Evolutionary conservation across 768 basidiomycete genomes (phyloP).

Genomic region (Favolaschia claudopus): DNA sequence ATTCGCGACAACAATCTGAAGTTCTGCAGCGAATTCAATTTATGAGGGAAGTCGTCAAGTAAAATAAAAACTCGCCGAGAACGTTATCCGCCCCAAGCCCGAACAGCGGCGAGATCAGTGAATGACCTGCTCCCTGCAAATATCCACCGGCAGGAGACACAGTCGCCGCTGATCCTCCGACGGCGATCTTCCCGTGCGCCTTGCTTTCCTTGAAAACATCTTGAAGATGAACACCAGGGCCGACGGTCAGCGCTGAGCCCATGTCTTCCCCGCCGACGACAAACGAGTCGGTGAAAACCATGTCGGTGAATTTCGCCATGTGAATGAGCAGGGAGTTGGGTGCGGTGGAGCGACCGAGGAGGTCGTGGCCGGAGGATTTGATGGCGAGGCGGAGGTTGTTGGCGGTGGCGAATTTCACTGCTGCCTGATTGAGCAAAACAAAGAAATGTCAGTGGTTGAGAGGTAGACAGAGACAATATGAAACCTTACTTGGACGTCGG

Average conservation of each 20-base stretch:
- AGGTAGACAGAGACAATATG: background rate
- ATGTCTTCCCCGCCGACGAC: constrained; percentile 19
- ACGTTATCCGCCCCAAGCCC: constrained; percentile 34
- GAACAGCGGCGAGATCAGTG: constrained; percentile 32
- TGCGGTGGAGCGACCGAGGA: constrained; percentile 44
- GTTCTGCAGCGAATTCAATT: background rate
- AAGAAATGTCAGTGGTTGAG: background rate
- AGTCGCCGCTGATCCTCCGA: constrained; percentile 36
- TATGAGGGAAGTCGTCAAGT: background rate
- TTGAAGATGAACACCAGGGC: constrained; percentile 34
- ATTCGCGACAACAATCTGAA: background rate
- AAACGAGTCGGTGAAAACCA: constrained; percentile 31
- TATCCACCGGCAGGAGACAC: constrained; percentile 40
- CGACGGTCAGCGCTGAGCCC: constrained; percentile 38
- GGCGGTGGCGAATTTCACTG: constrained; percentile 36
- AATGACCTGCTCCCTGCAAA: constrained; percentile 43
- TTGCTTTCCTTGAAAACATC: constrained; percentile 31
- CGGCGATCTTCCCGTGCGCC: constrained; percentile 29
- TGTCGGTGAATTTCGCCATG: constrained; percentile 37
- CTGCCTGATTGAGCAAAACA: constrained; percentile 25
- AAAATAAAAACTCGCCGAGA: constrained; percentile 12
- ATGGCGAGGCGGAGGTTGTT: constrained; percentile 40
- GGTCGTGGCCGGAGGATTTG: constrained; percentile 44
- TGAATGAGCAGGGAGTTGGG: constrained; percentile 39
- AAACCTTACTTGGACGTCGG: constrained; percentile 36